phyloP scores from a whole-genome alignment of 2,329 filamentous ascomycete species.

The Cladobotryum protrusum region DNA sequence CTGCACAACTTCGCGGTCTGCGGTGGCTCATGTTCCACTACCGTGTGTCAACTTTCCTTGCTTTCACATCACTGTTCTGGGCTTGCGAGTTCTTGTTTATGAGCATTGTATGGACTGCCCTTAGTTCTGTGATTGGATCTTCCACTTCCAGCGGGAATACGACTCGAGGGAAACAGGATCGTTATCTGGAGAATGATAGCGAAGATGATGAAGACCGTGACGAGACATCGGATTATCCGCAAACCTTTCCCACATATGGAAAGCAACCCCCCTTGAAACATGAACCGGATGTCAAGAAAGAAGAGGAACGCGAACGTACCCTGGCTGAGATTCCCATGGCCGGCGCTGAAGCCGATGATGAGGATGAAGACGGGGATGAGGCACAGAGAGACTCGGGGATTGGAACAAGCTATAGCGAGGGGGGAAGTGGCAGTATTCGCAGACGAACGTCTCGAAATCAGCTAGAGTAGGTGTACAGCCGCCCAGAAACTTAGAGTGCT shows the following conservation, averaged over 20 bases:
- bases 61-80: slow-evolving; percentile 73
- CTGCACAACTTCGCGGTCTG: slow-evolving; percentile 69
- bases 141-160: slow-evolving; percentile 5
- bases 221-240: slow-evolving; percentile 35
- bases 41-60: slow-evolving; percentile 60
- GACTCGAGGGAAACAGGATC: slow-evolving; percentile 10
- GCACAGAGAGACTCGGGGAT: slow-evolving; percentile 40
- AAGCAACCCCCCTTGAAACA: slow-evolving; percentile 36
- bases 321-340: slow-evolving; percentile 29
- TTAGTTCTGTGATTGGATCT: slow-evolving; percentile 27
- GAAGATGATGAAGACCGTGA: slow-evolving; percentile 24
- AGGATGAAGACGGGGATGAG: slow-evolving; percentile 30
- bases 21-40: slow-evolving; percentile 85
- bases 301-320: slow-evolving; percentile 19
- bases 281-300: slow-evolving; percentile 32
- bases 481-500: not conserved
- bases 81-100: slow-evolving; percentile 63
- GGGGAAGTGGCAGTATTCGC: slow-evolving; percentile 26
- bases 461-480: slow-evolving; percentile 10
- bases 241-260: slow-evolving; percentile 38
- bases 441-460: slow-evolving; percentile 23
- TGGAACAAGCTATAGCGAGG: slow-evolving; percentile 48
- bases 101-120: slow-evolving; percentile 58
- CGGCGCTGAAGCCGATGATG: slow-evolving; percentile 42
- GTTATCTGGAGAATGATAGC: slow-evolving; percentile 14